phyloP scores from a whole-genome alignment of 345 rosid genomes.

The Brassica incana region DNA sequence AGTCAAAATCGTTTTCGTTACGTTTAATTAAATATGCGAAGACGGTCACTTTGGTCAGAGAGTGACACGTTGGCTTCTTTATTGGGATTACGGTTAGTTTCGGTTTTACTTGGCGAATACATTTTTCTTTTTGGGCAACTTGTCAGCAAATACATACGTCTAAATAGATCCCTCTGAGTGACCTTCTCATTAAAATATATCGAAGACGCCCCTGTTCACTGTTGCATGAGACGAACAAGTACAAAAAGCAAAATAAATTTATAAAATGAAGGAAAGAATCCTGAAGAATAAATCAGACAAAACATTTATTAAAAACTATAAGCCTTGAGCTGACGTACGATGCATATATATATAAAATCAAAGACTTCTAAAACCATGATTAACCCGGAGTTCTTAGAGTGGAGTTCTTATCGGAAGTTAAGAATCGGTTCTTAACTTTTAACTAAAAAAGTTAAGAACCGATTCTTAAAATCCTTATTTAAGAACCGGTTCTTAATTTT shows the following conservation, averaged over 20 bases:
- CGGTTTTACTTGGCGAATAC: conserved; percentile 16
- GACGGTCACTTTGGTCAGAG: conserved; percentile 15
- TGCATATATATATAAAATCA: conserved; percentile 26
- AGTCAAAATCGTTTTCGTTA: conserved; percentile 19
- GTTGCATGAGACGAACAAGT: conserved; percentile 36
- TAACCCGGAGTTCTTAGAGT: too few relatives aligned
- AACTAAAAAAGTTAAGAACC: too few relatives aligned
- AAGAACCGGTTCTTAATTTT: too few relatives aligned
- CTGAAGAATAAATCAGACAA: conserved; percentile 32
- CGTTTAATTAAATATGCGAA: conserved; percentile 4
- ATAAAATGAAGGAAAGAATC: conserved; percentile 20
- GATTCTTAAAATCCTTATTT: too few relatives aligned
- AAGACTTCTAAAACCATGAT: conserved; percentile 5
- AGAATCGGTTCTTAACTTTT: too few relatives aligned
- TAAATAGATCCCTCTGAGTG: conserved; percentile 10
- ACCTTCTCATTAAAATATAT: conserved; percentile 15
- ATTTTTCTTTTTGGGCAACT: too few relatives aligned
- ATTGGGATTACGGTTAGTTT: conserved; percentile 35
- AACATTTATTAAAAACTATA: conserved; percentile 28
- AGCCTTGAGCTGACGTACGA: conserved; percentile 37
- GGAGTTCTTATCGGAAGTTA: too few relatives aligned
- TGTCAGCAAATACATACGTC: conserved; percentile 22
- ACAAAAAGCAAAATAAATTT: conserved; percentile 5
- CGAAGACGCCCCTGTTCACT: conserved; percentile 26
- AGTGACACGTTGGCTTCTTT: conserved; percentile 24